Evolutionary conservation across 2,329 filamentous ascomycete species (phyloP).

Genomic region (Amauroascus niger): DNA sequence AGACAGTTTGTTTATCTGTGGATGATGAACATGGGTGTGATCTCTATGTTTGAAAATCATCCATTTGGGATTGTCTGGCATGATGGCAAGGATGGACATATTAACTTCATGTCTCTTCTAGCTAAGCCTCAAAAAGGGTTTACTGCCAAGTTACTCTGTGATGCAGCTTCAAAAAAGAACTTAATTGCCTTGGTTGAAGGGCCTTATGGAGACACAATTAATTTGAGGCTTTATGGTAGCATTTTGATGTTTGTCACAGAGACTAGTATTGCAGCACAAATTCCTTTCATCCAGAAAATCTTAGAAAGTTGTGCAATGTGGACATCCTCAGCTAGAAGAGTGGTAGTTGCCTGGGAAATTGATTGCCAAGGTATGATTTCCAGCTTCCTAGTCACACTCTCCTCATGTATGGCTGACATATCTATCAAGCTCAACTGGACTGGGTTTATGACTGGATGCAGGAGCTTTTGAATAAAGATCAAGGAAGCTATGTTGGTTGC

Average conservation of each 20-base stretch:
- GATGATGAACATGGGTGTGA: neutral
- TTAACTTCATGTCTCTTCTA: neutral
- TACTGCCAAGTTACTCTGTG: neutral
- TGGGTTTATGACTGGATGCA: conserved; percentile 5
- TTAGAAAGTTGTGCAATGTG: conserved; percentile 21
- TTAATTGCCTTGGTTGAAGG: conserved; percentile 22
- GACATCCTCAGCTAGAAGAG: neutral
- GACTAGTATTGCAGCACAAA: conserved; percentile 29
- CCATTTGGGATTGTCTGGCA: neutral
- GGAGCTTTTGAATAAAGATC: neutral
- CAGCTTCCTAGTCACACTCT: too few relatives aligned
- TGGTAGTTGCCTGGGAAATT: neutral
- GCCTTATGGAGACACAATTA: conserved; percentile 21
- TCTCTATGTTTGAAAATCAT: neutral
- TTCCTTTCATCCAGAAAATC: conserved; percentile 31
- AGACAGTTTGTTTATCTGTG: neutral
- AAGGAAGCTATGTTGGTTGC: conserved; percentile 3
- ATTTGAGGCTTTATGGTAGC: conserved; percentile 23
- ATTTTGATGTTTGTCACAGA: conserved; percentile 29
- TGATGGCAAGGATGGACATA: too few relatives aligned
- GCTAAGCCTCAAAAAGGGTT: neutral
- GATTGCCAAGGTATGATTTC: neutral
- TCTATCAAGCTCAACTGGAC: neutral
- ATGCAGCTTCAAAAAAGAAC: neutral
- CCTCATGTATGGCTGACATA: neutral